Evolutionary conservation across 495 filamentous ascomycete genomes (phyloP).

Genomic region (Hypomontagnella submonticulosa): DNA sequence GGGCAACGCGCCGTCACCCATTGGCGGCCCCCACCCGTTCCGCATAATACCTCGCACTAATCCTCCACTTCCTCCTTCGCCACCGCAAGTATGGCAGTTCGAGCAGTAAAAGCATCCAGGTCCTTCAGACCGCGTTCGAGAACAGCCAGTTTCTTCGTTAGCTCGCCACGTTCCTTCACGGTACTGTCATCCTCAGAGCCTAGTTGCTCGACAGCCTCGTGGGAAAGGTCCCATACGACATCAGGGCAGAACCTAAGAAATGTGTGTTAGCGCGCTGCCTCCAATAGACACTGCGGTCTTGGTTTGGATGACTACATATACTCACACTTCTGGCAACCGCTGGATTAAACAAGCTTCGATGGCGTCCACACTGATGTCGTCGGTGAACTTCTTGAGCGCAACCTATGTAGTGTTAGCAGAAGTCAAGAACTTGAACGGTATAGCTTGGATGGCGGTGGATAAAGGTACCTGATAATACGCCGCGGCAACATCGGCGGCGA

Average conservation of each 20-base stretch:
- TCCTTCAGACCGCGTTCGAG: constrained; percentile 38
- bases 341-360: constrained; percentile 54
- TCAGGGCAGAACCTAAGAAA: constrained; percentile 38
- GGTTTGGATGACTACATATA: background rate
- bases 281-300: background rate
- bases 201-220: constrained; percentile 33
- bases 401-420: constrained; percentile 53
- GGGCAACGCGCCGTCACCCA: too few relatives aligned
- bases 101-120: constrained; percentile 37
- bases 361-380: constrained; percentile 64
- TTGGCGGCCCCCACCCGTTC: too few relatives aligned
- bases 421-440: background rate
- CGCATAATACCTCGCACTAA: too few relatives aligned
- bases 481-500: constrained; percentile 46
- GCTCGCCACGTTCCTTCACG: constrained; percentile 38
- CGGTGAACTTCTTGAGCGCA: constrained; percentile 63
- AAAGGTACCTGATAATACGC: constrained; percentile 56
- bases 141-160: constrained; percentile 29
- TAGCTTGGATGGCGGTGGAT: constrained; percentile 21
- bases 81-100: constrained; percentile 21
- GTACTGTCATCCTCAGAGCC: constrained; percentile 44
- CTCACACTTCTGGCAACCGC: constrained; percentile 40
- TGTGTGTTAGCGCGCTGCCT: constrained; percentile 4
- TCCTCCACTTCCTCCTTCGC: constrained; percentile 1
- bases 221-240: constrained; percentile 37